Evolutionary conservation across 805 yeast species (phyloP).

Genomic region (Zygosaccharomyces siamensis): DNA sequence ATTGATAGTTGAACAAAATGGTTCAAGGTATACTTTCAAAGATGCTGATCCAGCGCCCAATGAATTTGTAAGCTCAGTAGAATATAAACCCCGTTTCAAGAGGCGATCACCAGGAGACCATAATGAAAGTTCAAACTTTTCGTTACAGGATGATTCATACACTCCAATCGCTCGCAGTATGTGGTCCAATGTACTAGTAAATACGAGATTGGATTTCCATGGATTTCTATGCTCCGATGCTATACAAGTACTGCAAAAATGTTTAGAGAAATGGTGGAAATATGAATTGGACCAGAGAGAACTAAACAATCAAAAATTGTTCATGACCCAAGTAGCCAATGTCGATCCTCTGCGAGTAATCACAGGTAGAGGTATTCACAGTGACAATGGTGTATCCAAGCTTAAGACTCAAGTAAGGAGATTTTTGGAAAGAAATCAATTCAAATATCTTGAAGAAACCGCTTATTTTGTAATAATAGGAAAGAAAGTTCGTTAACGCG

Average conservation of each 20-base stretch:
- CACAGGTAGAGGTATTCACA: slow-evolving; percentile 72
- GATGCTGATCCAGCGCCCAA: background rate
- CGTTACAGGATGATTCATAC: slow-evolving; percentile 10
- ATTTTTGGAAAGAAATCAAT: slow-evolving; percentile 38
- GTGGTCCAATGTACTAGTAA: slow-evolving; percentile 17
- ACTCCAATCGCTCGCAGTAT: slow-evolving; percentile 14
- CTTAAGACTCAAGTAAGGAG: slow-evolving; percentile 42
- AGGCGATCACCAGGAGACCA: background rate
- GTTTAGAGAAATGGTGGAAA: slow-evolving; percentile 58
- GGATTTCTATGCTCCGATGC: slow-evolving; percentile 48
- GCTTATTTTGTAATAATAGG: slow-evolving; percentile 46
- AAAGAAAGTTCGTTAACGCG: slow-evolving; percentile 18
- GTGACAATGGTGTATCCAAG: slow-evolving; percentile 50
- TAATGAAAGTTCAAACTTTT: no score
- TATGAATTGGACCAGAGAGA: slow-evolving; percentile 46
- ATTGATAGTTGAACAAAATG: slow-evolving; percentile 32
- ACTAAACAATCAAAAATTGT: slow-evolving; percentile 35
- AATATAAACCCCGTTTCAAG: background rate
- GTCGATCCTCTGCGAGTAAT: slow-evolving; percentile 45
- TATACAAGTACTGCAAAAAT: slow-evolving; percentile 32
- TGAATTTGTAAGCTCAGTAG: background rate
- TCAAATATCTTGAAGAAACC: slow-evolving; percentile 43
- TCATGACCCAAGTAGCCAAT: slow-evolving; percentile 35
- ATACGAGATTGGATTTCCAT: slow-evolving; percentile 51
- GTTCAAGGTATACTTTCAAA: slow-evolving; percentile 29